These are phyloP conservation scores for Cercospora beticola DNA, from an alignment of 2,329 filamentous ascomycete genomes.

Conservation along the genomic window DNA sequence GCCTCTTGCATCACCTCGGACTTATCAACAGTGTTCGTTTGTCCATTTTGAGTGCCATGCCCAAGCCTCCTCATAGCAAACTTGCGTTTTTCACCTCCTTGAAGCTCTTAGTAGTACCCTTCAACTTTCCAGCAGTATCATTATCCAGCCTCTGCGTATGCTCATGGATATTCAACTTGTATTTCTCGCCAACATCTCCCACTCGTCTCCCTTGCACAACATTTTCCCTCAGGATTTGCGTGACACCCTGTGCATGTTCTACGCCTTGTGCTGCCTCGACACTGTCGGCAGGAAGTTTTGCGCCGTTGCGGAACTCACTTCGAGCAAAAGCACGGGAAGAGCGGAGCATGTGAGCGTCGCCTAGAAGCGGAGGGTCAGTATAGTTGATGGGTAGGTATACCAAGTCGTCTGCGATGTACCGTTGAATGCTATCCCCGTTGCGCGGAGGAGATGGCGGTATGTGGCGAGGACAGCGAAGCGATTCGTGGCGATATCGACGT, in stretches of 20 bases:
- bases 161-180: constrained; percentile 81
- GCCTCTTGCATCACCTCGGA: background rate
- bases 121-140: constrained; percentile 73
- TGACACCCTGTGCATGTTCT: constrained; percentile 77
- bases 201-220: constrained; percentile 71
- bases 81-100: constrained; percentile 42
- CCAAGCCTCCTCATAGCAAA: constrained; percentile 4
- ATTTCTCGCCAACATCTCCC: constrained; percentile 28
- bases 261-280: constrained; percentile 65
- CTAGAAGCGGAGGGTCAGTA: constrained; percentile 47
- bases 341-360: constrained; percentile 65
- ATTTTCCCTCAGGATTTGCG: constrained; percentile 75
- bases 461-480: constrained; percentile 66
- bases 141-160: constrained; percentile 92
- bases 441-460: constrained; percentile 79
- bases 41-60: background rate
- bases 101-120: constrained; percentile 41
- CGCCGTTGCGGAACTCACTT: constrained; percentile 68
- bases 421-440: constrained; percentile 78
- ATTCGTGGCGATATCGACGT: constrained; percentile 31
- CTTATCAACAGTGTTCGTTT: background rate
- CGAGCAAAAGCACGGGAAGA: constrained; percentile 74
- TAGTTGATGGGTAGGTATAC: background rate
- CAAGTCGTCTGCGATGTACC: constrained; percentile 51
- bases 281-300: constrained; percentile 57